Conservation (phyloP, 164 flowering plant genomes). For the Stephania cephalantha region DNA sequence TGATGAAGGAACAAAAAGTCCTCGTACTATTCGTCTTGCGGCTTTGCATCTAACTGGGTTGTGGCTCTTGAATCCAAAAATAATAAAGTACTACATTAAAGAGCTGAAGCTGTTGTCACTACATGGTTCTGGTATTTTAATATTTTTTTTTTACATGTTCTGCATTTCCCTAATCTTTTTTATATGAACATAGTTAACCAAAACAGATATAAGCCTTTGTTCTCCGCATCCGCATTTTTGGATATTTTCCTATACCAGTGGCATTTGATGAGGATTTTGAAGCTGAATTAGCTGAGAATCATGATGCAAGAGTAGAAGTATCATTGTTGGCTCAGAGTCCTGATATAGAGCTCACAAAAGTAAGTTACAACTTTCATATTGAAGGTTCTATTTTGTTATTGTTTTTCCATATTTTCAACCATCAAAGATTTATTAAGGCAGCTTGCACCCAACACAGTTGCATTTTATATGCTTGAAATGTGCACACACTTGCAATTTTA, state of each 20-base stretch:
- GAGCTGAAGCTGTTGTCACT: constrained; percentile 82
- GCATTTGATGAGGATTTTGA: constrained; percentile 99
- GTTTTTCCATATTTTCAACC: not conserved
- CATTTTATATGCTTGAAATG: too few relatives aligned
- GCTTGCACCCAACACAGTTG: not conserved
- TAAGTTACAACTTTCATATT: constrained; percentile 24
- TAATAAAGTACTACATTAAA: constrained; percentile 60
- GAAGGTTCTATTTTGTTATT: not conserved
- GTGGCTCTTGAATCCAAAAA: constrained; percentile 70
- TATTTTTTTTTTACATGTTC: not conserved
- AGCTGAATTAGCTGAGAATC: constrained; percentile 74
- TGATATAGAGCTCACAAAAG: constrained; percentile 74
- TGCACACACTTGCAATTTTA: too few relatives aligned
- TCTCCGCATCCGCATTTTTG: not conserved
- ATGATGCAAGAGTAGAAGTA: constrained; percentile 71
- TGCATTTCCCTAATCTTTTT: not conserved
- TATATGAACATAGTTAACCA: not conserved
- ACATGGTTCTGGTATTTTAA: constrained; percentile 75
- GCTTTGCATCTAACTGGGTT: constrained; percentile 89
- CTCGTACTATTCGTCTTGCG: constrained; percentile 98
- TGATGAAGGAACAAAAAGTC: constrained; percentile 89
- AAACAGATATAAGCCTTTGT: not conserved
- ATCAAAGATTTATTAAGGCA: not conserved
- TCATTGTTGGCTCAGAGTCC: constrained; percentile 56
- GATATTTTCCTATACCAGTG: constrained; percentile 39